Percentiles rank a stretch among this genome's conserved stretches.
Conservation (phyloP, 352 stramenopile genomes). For the Phytophthora tubulina region DNA sequence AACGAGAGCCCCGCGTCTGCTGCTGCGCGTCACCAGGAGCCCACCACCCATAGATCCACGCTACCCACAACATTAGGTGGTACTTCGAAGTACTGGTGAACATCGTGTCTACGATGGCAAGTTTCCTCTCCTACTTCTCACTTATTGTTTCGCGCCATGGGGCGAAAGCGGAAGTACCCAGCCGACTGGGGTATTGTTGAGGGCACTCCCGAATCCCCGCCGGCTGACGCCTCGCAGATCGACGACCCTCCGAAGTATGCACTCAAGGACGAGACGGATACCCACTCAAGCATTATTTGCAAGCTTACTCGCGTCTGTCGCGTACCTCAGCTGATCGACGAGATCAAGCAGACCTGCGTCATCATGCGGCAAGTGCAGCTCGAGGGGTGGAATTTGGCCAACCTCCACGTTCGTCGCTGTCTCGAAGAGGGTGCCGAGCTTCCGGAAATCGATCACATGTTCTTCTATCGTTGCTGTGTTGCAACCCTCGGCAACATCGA, state of each 20-base stretch:
- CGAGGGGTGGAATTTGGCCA: slow-evolving; percentile 34
- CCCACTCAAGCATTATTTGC: slow-evolving; percentile 25
- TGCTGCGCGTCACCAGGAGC: too few relatives aligned
- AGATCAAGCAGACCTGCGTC: slow-evolving; percentile 23
- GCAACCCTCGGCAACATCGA: slow-evolving; percentile 16
- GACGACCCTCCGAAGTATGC: background rate
- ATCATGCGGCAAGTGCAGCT: slow-evolving; percentile 38
- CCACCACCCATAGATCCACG: too few relatives aligned
- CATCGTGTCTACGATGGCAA: too few relatives aligned
- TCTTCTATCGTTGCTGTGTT: slow-evolving; percentile 24
- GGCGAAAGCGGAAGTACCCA: too few relatives aligned
- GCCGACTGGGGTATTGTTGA: too few relatives aligned
- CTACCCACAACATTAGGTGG: too few relatives aligned
- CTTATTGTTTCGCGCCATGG: too few relatives aligned
- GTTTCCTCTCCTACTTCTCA: too few relatives aligned
- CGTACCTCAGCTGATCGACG: slow-evolving; percentile 17
- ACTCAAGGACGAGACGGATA: slow-evolving; percentile 8
- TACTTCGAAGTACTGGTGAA: too few relatives aligned
- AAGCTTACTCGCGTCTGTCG: slow-evolving; percentile 18
- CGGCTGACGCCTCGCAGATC: too few relatives aligned
- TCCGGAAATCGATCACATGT: slow-evolving; percentile 9
- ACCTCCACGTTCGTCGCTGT: slow-evolving; percentile 31
- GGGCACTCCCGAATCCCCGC: too few relatives aligned
- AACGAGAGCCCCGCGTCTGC: too few relatives aligned
- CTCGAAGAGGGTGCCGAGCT: slow-evolving; percentile 10